These are phyloP conservation scores for Rhynchospora pubera DNA, from an alignment of 176 grass and related monocot species.

Conservation along the genomic window DNA sequence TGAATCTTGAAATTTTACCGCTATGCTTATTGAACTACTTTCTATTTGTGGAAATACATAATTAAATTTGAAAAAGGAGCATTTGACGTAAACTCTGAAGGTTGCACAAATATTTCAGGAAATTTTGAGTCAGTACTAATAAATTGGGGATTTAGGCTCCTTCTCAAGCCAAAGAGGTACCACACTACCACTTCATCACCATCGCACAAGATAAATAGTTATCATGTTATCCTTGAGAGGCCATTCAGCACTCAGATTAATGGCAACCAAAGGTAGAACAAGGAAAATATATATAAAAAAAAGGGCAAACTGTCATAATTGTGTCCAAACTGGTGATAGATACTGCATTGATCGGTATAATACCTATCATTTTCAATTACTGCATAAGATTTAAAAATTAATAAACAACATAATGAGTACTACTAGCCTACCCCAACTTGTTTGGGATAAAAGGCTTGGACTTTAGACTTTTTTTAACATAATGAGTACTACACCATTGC, in stretches of 20 bases:
- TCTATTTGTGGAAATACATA: background rate
- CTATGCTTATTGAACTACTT: background rate
- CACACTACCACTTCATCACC: background rate
- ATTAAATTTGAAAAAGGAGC: background rate
- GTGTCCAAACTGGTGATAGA: background rate
- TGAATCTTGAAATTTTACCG: background rate
- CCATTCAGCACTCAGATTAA: background rate
- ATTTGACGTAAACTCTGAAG: background rate
- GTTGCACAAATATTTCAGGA: background rate
- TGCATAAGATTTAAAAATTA: background rate
- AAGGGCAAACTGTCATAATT: background rate
- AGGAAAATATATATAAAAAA: background rate
- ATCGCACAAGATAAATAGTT: background rate
- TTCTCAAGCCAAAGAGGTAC: background rate
- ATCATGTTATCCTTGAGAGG: background rate
- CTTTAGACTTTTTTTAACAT: too few relatives aligned
- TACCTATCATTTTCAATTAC: background rate
- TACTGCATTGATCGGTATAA: background rate
- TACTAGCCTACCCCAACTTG: too few relatives aligned
- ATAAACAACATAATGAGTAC: background rate
- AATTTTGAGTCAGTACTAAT: background rate
- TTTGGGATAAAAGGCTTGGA: too few relatives aligned
- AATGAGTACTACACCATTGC: background rate
- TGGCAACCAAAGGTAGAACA: background rate
- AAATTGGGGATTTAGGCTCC: background rate